Base-by-base conservation (phyloP, 306 rosid genomes). In the Pyrus betulifolia region DNA sequence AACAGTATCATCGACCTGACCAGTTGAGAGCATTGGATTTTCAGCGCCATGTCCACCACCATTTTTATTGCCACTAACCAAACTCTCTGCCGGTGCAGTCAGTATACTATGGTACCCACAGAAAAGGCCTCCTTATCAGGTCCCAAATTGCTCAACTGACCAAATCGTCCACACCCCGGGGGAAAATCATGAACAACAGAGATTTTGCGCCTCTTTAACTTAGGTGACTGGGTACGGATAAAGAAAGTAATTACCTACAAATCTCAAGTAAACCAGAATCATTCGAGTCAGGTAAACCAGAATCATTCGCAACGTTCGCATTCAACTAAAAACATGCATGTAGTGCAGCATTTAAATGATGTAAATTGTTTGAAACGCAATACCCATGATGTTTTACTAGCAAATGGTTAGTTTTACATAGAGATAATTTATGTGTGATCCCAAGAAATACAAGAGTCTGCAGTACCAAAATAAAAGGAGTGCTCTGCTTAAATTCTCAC, bases 171-270 rank as follows among this genome's bases (percentile, higher is more conserved):
- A 84, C 98, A 95, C 12, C 86, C 92, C 3, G 77, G 85, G 2
- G 98, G 97, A 74, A 79, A 95, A 81, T 92, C 92, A 4, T 96
- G 97, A 84, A 85, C n/a, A 8, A 93, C 91, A 35, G 87, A 90
- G 75, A 87, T 78, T 76, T 59, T 81, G 19, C 88, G 90, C 57
- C 79, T 75, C 80, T 88, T 90, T 76, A 69, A 85, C 82, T 75
- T 63, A 11, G 83, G 76, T 31, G 28, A 64, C 69, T 40, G 44
- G 30, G 60, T 22, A 22, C 19, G 68, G 30, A 70, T 72, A 78
- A 67, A 80, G 67, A 38, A 38, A 1, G 42, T 38, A 38, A 38
- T 38, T 6, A 38, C 7, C 42, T 38, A 7, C 42, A 38, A 38
- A 7, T 38, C 42, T 38, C 42, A 38, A 38, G 42, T 38, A 38